phyloP scores from a whole-genome alignment of 495 filamentous ascomycete genomes.

The Pyrenula aspistea region DNA sequence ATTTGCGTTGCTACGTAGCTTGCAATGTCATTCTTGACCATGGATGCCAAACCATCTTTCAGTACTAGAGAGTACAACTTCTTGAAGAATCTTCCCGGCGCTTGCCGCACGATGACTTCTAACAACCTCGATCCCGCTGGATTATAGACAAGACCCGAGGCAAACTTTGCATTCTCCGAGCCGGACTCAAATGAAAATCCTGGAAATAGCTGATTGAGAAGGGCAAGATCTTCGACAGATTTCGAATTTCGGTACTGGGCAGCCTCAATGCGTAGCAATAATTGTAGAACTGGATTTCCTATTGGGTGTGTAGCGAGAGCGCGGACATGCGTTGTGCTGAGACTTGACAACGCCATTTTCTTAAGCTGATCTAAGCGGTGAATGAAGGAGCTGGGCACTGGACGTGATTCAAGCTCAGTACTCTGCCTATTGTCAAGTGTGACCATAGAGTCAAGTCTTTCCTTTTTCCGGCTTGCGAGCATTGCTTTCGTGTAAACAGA shows the following conservation, averaged over 20 bases:
- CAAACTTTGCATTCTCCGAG: slow-evolving; percentile 52
- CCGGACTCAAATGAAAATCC: slow-evolving; percentile 49
- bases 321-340: slow-evolving; percentile 63
- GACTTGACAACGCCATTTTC: slow-evolving; percentile 49
- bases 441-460: slow-evolving; percentile 48
- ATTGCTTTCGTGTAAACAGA: slow-evolving; percentile 51
- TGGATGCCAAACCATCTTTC: slow-evolving; percentile 56
- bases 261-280: slow-evolving; percentile 76
- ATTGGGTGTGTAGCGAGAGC: slow-evolving; percentile 76
- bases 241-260: slow-evolving; percentile 52
- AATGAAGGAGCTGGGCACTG: slow-evolving; percentile 68
- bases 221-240: slow-evolving; percentile 44
- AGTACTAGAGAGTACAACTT: slow-evolving; percentile 64
- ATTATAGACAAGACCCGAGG: slow-evolving; percentile 80
- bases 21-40: slow-evolving; percentile 81
- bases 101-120: slow-evolving; percentile 67
- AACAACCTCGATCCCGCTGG: slow-evolving; percentile 78
- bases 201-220: slow-evolving; percentile 49
- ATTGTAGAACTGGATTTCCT: slow-evolving; percentile 79
- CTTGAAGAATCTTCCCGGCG: slow-evolving; percentile 84
- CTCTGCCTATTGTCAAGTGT: slow-evolving; percentile 22
- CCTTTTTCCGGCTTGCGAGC: slow-evolving; percentile 81
- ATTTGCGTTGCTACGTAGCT: slow-evolving; percentile 71
- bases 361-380: slow-evolving; percentile 69
- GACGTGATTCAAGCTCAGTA: slow-evolving; percentile 22